Base-by-base conservation (phyloP, 805 yeast species). In the Kodamaea fukazawae region DNA sequence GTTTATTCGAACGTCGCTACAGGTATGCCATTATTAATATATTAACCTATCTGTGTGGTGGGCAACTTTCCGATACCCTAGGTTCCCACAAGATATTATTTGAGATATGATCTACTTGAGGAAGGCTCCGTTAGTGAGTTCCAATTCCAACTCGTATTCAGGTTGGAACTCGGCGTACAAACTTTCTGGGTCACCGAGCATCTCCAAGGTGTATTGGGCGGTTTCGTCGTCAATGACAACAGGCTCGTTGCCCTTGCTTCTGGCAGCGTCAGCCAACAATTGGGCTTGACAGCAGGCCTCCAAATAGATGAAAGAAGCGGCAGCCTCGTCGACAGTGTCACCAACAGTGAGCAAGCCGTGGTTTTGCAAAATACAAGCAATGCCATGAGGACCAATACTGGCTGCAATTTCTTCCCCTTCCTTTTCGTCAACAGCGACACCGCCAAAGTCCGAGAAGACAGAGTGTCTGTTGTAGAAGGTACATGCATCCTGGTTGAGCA, bases 401-500 rank as follows among this genome's bases (percentile, higher is more conserved):
- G 61, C 58, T 4, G 89, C 88, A 40, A 83, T 72, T 32, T 70
- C 72, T 32, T 58, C 52, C 20, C 89, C 89, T 57, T 83, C 90
- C 36, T 72, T 76, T 15, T 62, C 67, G 49, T 81, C 85, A 18
- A 83, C 50, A 0, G 88, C 95, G 41, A 86, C 86, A 29, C 95
- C 95, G 22, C 93, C 93, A 58, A 84, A 85, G 54, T 78, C 76
- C 13, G 53, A 43, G 60, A 83, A 83, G 3, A 86, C 89, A 1
- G 80, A 60, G 46, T 84, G 93, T 34, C 67, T 64, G 26, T 80
- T 75, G 68, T 81, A 81, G 50, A 86, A 77, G 8, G 70, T 64
- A 57, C 90, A 83, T 3, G 69, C 83, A 50, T 86, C 95, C 65
- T 86, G 95, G 62, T 80, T 84, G 45, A 86, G 53, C 93, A 86